These are phyloP conservation scores for Fusarium sublunatum DNA, from an alignment of 2,329 filamentous ascomycete species.

Conservation along the genomic window DNA sequence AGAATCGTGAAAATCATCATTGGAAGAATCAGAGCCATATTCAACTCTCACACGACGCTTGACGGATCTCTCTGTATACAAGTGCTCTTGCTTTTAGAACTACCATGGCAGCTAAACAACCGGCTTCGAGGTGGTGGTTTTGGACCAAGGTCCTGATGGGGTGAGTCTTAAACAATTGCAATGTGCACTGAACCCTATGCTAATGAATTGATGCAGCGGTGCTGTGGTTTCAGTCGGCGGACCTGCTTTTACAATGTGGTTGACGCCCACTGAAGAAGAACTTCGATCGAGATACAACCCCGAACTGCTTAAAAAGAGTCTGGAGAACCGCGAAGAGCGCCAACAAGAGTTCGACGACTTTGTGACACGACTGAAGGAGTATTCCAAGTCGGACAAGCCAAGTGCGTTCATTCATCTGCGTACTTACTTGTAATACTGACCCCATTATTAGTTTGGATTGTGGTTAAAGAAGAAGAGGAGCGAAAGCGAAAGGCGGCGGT, in stretches of 20 bases:
- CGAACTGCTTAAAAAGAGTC: constrained; percentile 86
- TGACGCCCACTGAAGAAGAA: constrained; percentile 89
- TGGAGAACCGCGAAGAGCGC: constrained; percentile 80
- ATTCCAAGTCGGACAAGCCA: constrained; percentile 90
- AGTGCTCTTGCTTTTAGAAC: background rate
- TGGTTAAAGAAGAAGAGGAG: constrained; percentile 62
- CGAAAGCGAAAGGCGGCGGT: constrained; percentile 53
- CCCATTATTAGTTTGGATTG: constrained; percentile 59
- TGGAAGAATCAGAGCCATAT: constrained; percentile 35
- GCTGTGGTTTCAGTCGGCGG: constrained; percentile 80
- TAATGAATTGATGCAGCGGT: constrained; percentile 65
- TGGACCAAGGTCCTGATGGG: constrained; percentile 77
- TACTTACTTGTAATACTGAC: constrained; percentile 23
- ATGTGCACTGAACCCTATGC: constrained; percentile 18
- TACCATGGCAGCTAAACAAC: constrained; percentile 56
- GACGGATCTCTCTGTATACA: background rate
- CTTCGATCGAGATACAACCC: constrained; percentile 93
- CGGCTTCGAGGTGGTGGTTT: constrained; percentile 63
- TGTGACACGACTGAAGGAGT: constrained; percentile 83
- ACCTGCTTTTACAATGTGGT: constrained; percentile 82
- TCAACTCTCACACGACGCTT: constrained; percentile 3
- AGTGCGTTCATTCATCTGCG: constrained; percentile 66
- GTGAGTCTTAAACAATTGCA: constrained; percentile 60
- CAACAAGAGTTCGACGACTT: constrained; percentile 93
- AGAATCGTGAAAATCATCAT: constrained; percentile 47